Evolutionary conservation across 2,329 filamentous ascomycete genomes (phyloP).

Genomic region (Grosmannia penicillata): DNA sequence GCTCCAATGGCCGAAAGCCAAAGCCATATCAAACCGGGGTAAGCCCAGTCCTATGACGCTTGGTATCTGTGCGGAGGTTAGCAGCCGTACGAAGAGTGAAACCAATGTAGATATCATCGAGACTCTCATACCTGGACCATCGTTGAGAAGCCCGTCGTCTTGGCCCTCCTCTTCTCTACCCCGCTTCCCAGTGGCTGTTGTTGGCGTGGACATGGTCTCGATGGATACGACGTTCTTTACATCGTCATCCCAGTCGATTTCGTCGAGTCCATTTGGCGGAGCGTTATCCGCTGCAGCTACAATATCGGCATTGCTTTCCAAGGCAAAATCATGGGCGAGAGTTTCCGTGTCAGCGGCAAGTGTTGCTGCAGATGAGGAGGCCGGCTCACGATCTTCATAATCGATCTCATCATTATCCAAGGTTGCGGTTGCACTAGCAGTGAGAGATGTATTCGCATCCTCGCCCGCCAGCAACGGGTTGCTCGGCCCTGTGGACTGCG

Average conservation of each 20-base stretch:
- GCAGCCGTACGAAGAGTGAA: too few species aligned
- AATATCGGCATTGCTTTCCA: background rate
- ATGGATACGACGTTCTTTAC: constrained; percentile 16
- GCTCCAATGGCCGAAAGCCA: background rate
- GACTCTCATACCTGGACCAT: constrained; percentile 19
- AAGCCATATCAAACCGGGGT: constrained; percentile 1
- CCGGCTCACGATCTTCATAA: constrained; percentile 12
- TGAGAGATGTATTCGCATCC: background rate
- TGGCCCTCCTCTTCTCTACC: constrained; percentile 14
- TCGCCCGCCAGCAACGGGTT: background rate
- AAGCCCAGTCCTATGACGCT: constrained; percentile 30
- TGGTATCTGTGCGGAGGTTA: constrained; percentile 21
- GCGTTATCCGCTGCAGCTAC: background rate
- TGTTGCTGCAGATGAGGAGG: background rate
- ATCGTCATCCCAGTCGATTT: constrained; percentile 23
- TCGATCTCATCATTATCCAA: constrained; percentile 23
- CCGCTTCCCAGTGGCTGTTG: constrained; percentile 17
- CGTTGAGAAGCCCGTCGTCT: constrained; percentile 7
- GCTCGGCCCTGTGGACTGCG: background rate
- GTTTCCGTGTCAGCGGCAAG: too few species aligned
- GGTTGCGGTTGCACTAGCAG: constrained; percentile 16
- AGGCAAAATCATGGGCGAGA: too few species aligned
- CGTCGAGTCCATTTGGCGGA: constrained; percentile 9
- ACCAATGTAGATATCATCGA: too few species aligned
- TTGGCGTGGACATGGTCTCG: constrained; percentile 11